A percentile compares a stretch with the other conserved stretches of the same genome.
phyloP scores from a whole-genome alignment of 176 grass and related monocot genomes.

The Triticum dicoccoides region DNA sequence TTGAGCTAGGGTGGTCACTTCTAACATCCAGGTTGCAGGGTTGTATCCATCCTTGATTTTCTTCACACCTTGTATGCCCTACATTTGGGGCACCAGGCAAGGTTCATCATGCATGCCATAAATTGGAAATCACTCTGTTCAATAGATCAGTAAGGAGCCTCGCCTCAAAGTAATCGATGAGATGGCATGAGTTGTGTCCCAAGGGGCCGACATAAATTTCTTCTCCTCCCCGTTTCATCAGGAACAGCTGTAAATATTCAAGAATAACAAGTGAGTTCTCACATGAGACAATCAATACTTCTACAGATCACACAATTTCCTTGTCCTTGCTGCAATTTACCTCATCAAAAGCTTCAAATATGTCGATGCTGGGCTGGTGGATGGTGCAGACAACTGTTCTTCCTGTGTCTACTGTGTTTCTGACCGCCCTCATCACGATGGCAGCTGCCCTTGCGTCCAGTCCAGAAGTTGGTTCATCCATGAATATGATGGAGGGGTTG shows the following conservation, averaged over 20 bases:
- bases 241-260: slow-evolving; percentile 64
- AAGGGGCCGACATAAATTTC: slow-evolving; percentile 85
- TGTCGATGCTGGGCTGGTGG: slow-evolving; percentile 94
- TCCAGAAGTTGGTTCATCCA: slow-evolving; percentile 94
- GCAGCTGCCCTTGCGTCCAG: slow-evolving; percentile 90
- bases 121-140: not conserved
- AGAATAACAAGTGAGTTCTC: slow-evolving; percentile 30
- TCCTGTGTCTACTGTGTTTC: slow-evolving; percentile 87
- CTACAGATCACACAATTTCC: not conserved
- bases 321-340: slow-evolving; percentile 30
- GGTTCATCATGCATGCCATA: slow-evolving; percentile 13
- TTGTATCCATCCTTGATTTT: slow-evolving; percentile 94
- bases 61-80: slow-evolving; percentile 75
- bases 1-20: slow-evolving; percentile 65
- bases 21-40: slow-evolving; percentile 96
- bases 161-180: slow-evolving; percentile 90
- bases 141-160: slow-evolving; percentile 20
- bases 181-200: slow-evolving; percentile 70
- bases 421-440: slow-evolving; percentile 88
- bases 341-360: slow-evolving; percentile 96
- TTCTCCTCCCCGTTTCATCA: slow-evolving; percentile 96
- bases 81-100: slow-evolving; percentile 18
- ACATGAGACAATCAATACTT: not conserved
- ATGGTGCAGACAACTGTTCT: slow-evolving; percentile 96
- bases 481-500: slow-evolving; percentile 96